Evolutionary conservation across 1,284 basidiomycete species (phyloP), one percentile per base, ranked within the genome.

Genomic region (Heterobasidion occidentale): DNA sequence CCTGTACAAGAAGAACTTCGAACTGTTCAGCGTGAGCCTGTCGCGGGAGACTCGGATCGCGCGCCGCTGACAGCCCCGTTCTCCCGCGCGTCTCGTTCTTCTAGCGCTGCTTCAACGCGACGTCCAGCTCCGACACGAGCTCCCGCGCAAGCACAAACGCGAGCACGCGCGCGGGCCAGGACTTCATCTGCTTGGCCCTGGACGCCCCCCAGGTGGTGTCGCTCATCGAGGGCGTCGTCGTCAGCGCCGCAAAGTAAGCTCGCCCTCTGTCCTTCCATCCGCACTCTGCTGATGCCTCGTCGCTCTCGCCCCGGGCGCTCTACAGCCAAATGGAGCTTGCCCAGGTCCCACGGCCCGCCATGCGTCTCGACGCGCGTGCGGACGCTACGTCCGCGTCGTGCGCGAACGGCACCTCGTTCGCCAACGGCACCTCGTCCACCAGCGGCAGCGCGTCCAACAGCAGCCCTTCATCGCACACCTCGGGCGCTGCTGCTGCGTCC

Each of bases 1-100:
- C 15, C 14, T 58, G 14, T 59, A 58, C 45, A 15, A 58, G 12
- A 34, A 51, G 27, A 19, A 0, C 12, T 58, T 58, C 36, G 51
- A 57, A 35, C 34, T 59, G 11, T 45, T 51, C 42, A 19, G 53
- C 36, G 58, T 59, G 3, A 42, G 58, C 27, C 46, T 9, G 3
- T 11, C 27, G 11, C 46, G 12, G 6, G 27, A 27, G 27, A 27
- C 27, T 5, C 27, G 46, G 6, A 20, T 17, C 12, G 46, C 46
- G 9, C 19, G 4, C 11, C 9, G 19, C 12, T 20, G 46, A 14
- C 11, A 11, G 12, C 27, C 9, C 19, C 11, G 5, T 11, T 48
- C 7, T 48, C 9, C 19, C 19, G 15, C 11, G 11, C 27, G 0
- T 6, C 27, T 4, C 4, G 27, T 27, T 48, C 38, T 3, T 15